Base-by-base conservation (phyloP, 495 filamentous ascomycete species). In the Umbilicaria muhlenbergii region DNA sequence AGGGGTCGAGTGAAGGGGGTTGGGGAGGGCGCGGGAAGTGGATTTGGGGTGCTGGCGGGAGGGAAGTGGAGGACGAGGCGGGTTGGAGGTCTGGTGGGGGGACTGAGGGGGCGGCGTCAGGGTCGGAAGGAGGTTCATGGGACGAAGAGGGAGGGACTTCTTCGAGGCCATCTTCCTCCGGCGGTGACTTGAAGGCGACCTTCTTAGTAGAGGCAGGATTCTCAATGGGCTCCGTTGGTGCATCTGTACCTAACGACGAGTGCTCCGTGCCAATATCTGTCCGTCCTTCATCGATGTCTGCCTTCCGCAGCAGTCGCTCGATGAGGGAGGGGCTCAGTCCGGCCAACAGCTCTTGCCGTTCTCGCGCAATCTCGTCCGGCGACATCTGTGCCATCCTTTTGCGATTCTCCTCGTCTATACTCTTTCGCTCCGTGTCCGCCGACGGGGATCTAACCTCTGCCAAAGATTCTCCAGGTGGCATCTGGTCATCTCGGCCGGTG, bases 361-460 rank as follows among this genome's bases (percentile, higher is more conserved):
- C 85, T 35, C 75, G 61, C 50, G 81, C 74, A 38, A 96, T 94
- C 57, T 94, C 81, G 31, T 75, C 68, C 0, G 74, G 61, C 16
- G 85, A 84, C 91, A 98, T 94, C 11, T 69, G 64, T 8, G 79
- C 78, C 36, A 98, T 54, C 38, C 74, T 70, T 42, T 77, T 73
- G 14, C 65, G 70, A 56, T 96, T 98, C 51, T 96, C 84, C 53
- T 81, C 70, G 53, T 82, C 80, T 51, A 98, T 95, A 1, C 64
- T 3, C 24, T 8, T 28, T 28, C 24, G 5, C 24, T 28, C 24
- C 24, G 24, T 10, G 24, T 28, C 24, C 24, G 5, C 24, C 1
- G 1, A 28, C 1, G 24, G 8, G 8, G 6, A 28, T 1, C 24
- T 6, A 6, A 28, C 24, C 4, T 28, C 24, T 28, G 8, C 24